Conservation (phyloP, 2,329 filamentous ascomycete genomes). For the Dothistroma septosporum region DNA sequence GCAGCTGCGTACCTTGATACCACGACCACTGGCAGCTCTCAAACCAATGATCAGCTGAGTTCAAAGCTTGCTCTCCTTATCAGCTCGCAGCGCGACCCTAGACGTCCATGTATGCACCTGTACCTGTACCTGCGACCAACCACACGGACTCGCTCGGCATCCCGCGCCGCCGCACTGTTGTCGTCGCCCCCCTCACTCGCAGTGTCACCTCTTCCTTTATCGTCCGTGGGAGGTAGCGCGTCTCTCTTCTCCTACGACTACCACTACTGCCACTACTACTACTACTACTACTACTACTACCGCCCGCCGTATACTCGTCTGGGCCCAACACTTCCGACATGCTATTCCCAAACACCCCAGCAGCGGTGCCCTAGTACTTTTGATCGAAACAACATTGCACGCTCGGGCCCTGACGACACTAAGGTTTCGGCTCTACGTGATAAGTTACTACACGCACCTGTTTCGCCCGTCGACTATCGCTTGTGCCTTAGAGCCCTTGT, state of each 20-base stretch:
- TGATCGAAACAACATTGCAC: slow-evolving; percentile 2
- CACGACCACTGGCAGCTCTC: too few species aligned
- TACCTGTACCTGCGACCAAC: neutral
- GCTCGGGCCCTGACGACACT: neutral
- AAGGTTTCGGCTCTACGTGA: slow-evolving; percentile 3
- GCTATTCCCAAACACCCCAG: neutral
- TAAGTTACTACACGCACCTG: neutral
- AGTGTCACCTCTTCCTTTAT: neutral
- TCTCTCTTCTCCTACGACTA: neutral
- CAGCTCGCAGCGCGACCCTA: neutral
- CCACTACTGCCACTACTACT: neutral
- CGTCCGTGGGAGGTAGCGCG: neutral
- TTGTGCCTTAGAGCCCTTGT: neutral
- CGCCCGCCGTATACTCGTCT: slow-evolving; percentile 1
- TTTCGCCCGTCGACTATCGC: neutral
- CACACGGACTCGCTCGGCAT: neutral
- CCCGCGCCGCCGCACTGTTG: neutral
- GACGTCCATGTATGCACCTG: too few species aligned
- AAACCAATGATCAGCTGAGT: neutral
- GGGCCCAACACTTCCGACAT: neutral
- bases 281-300: neutral
- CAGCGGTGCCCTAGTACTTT: slow-evolving; percentile 3
- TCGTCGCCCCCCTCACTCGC: neutral
- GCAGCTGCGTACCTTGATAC: too few species aligned
- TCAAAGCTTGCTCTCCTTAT: neutral